These are phyloP conservation scores for Scedosporium minutisporum DNA, from an alignment of 2,329 filamentous ascomycete species.

Conservation along the genomic window DNA sequence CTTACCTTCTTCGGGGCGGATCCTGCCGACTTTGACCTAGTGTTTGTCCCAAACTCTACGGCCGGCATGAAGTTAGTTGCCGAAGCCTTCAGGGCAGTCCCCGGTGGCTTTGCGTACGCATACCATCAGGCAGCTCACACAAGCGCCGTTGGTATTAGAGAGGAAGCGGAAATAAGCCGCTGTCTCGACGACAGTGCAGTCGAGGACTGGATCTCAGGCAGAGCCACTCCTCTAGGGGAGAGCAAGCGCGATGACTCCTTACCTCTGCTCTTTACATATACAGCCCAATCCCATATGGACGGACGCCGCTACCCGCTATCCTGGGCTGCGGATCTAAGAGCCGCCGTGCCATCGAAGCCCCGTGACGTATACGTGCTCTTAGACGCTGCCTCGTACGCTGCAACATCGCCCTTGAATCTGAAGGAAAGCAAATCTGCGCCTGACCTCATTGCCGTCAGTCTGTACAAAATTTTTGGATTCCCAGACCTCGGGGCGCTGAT, in stretches of 20 bases:
- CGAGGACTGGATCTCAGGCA: constrained; percentile 28
- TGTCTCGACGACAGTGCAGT: constrained; percentile 49
- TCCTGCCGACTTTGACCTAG: constrained; percentile 47
- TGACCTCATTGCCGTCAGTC: constrained; percentile 51
- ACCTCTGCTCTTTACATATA: constrained; percentile 46
- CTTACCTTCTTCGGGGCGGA: constrained; percentile 50
- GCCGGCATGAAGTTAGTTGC: constrained; percentile 53
- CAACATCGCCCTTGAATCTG: constrained; percentile 49
- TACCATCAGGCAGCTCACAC: constrained; percentile 55
- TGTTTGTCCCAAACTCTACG: constrained; percentile 54
- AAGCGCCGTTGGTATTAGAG: constrained; percentile 59
- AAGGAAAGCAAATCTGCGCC: constrained; percentile 39
- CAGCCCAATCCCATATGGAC: constrained; percentile 62
- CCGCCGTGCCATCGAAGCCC: constrained; percentile 21
- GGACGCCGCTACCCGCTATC: constrained; percentile 49
- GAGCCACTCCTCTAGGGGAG: background rate
- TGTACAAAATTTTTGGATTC: constrained; percentile 61
- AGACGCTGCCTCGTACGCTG: constrained; percentile 56
- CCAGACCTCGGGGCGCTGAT: constrained; percentile 54
- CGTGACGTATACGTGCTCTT: constrained; percentile 37
- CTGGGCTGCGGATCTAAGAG: constrained; percentile 37
- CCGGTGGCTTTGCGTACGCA: constrained; percentile 43
- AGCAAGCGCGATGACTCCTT: constrained; percentile 12
- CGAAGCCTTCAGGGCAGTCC: constrained; percentile 44
- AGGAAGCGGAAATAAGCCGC: constrained; percentile 43